Conservation (phyloP, 345 rosid species). For the Camelina hispida region DNA sequence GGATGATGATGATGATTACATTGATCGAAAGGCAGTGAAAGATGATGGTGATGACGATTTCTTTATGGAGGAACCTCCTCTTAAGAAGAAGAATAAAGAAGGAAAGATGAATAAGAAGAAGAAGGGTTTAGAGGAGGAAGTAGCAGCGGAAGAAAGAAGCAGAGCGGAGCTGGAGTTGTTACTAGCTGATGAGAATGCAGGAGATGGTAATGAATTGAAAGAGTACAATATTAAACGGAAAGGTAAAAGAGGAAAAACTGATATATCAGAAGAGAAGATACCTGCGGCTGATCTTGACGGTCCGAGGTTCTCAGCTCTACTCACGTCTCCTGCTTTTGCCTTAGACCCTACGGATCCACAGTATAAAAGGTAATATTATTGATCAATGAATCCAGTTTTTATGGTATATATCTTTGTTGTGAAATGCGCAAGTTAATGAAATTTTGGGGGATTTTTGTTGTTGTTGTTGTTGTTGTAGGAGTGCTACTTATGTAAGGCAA, state of each 20-base stretch:
- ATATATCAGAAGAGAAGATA: constrained; percentile 64
- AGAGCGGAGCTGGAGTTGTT: constrained; percentile 86
- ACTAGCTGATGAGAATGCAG: constrained; percentile 75
- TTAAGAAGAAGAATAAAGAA: constrained; percentile 49
- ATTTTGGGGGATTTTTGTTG: neutral
- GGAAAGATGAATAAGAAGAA: constrained; percentile 29
- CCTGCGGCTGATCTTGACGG: constrained; percentile 64
- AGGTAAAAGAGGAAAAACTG: constrained; percentile 61
- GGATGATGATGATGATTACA: constrained; percentile 51
- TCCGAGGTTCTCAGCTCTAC: constrained; percentile 70
- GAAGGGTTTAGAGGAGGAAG: constrained; percentile 44
- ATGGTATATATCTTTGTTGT: constrained; percentile 42
- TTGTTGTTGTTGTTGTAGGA: constrained; percentile 57
- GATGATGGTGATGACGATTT: constrained; percentile 68
- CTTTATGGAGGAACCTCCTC: constrained; percentile 67
- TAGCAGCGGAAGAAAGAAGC: constrained; percentile 60
- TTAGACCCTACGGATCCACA: constrained; percentile 97
- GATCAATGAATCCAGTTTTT: neutral
- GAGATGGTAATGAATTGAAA: constrained; percentile 56
- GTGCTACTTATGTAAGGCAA: constrained; percentile 83
- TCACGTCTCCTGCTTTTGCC: constrained; percentile 65
- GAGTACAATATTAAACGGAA: constrained; percentile 82
- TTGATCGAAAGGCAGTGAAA: constrained; percentile 42
- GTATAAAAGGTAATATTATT: constrained; percentile 72
- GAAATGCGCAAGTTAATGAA: neutral